Conservation (phyloP, 305 asterid genomes). For the Striga hermonthica region DNA sequence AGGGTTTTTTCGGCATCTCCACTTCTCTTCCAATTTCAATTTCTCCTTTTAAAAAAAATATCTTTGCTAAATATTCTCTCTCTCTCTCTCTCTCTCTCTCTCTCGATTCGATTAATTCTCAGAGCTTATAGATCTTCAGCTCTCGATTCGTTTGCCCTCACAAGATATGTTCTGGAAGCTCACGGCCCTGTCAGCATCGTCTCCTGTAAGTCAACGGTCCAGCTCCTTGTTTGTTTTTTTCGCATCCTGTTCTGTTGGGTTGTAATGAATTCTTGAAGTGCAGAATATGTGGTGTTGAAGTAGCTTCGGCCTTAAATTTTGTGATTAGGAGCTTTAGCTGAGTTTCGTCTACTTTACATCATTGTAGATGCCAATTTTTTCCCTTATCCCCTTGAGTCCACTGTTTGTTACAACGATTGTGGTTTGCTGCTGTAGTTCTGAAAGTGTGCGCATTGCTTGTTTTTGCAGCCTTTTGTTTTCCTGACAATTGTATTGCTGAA, state of each 20-base stretch:
- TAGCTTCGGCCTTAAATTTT: conserved; percentile 22
- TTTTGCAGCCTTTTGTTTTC: conserved; percentile 20
- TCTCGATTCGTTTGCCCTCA: conserved; percentile 27
- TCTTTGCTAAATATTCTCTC: conserved; percentile 17
- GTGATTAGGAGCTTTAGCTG: conserved; percentile 20
- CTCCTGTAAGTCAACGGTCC: conserved; percentile 61
- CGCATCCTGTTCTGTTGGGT: conserved; percentile 7
- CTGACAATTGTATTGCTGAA: background rate
- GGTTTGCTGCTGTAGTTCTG: background rate
- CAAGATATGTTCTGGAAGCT: conserved; percentile 96
- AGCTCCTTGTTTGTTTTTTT: background rate
- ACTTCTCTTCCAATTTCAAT: conserved; percentile 24
- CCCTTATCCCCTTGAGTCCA: background rate
- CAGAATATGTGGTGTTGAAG: conserved; percentile 16
- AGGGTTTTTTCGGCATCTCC: conserved; percentile 45
- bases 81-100: conserved; percentile 3
- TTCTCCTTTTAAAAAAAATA: conserved; percentile 31
- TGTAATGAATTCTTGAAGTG: conserved; percentile 17
- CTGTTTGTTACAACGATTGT: conserved; percentile 22
- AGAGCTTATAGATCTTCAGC: conserved; percentile 59
- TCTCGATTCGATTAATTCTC: conserved; percentile 33
- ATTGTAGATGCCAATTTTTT: conserved; percentile 7
- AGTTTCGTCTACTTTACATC: conserved; percentile 16
- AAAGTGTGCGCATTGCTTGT: background rate
- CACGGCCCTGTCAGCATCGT: conserved; percentile 74